These are phyloP conservation scores for Mycena galericulata DNA, from an alignment of 768 basidiomycete genomes.

Conservation along the genomic window DNA sequence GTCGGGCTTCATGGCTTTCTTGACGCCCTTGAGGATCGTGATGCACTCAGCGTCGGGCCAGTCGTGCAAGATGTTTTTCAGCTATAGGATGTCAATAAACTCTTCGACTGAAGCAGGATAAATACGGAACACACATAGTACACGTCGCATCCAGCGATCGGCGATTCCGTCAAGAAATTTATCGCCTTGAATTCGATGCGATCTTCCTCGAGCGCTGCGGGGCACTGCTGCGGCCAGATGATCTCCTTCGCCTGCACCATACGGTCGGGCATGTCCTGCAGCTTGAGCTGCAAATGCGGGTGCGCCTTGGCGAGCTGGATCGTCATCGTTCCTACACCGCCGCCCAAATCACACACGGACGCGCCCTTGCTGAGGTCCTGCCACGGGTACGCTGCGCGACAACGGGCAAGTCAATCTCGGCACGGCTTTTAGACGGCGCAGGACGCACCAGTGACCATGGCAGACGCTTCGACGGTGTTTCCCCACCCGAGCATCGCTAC, in stretches of 20 bases:
- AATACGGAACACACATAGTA: slow-evolving; percentile 51
- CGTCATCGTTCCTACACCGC: slow-evolving; percentile 40
- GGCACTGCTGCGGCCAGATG: slow-evolving; percentile 44
- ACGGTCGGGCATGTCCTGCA: slow-evolving; percentile 39
- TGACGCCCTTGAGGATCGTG: slow-evolving; percentile 7
- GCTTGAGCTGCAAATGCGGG: slow-evolving; percentile 39
- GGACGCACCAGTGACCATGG: neutral
- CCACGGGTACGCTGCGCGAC: slow-evolving; percentile 43
- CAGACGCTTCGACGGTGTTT: neutral
- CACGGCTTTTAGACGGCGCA: no score
- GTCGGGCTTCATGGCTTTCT: neutral
- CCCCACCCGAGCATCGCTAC: slow-evolving; percentile 3
- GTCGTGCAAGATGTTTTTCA: neutral
- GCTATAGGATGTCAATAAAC: neutral
- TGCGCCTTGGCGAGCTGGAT: slow-evolving; percentile 35
- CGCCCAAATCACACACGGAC: slow-evolving; percentile 43
- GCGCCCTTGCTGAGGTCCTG: slow-evolving; percentile 33
- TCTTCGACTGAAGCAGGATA: neutral
- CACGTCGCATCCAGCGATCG: slow-evolving; percentile 47
- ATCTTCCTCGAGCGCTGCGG: slow-evolving; percentile 47
- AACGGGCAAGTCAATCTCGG: no score
- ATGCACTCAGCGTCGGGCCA: neutral
- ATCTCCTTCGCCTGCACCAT: slow-evolving; percentile 32
- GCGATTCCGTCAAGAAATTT: slow-evolving; percentile 52
- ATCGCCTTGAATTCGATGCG: slow-evolving; percentile 51